Conservation (phyloP, 306 rosid species). For the Vigna mungo region DNA sequence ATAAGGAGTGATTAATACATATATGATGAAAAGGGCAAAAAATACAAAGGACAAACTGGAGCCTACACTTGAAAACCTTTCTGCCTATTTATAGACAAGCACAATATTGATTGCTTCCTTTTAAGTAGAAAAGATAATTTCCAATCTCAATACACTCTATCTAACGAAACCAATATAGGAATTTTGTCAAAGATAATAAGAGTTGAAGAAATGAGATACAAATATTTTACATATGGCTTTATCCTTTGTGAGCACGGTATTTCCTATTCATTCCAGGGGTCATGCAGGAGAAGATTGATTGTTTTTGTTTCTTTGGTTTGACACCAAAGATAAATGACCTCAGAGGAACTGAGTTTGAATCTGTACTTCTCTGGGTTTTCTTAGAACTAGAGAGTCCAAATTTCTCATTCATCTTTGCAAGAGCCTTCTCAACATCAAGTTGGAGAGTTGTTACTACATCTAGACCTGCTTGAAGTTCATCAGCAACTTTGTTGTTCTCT, state of each 20-base stretch:
- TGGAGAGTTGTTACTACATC: conserved; percentile 74
- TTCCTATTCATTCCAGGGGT: conserved; percentile 64
- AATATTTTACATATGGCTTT: conserved; percentile 48
- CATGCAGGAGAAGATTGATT: conserved; percentile 64
- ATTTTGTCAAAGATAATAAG: conserved; percentile 9
- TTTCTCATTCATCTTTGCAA: conserved; percentile 68
- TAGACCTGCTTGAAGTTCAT: conserved; percentile 79
- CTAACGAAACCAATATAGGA: conserved; percentile 37
- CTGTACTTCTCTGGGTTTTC: conserved; percentile 47
- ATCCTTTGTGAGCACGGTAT: conserved; percentile 54
- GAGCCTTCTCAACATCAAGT: conserved; percentile 60
- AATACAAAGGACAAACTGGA: conserved; percentile 33
- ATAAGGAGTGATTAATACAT: conserved; percentile 26
- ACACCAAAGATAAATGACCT: conserved; percentile 82
- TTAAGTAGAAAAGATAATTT: conserved; percentile 19
- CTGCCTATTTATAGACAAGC: conserved; percentile 37
- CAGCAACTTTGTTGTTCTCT: conserved; percentile 81
- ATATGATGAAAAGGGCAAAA: conserved; percentile 26
- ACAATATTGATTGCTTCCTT: not conserved
- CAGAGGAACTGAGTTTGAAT: conserved; percentile 65
- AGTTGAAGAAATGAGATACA: conserved; percentile 4
- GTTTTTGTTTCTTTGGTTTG: conserved; percentile 71
- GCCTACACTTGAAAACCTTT: conserved; percentile 37
- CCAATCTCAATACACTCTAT: conserved; percentile 31
- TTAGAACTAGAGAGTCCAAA: conserved; percentile 62